Evolutionary conservation across 2,329 filamentous ascomycete species (phyloP).

Genomic region (Neofusicoccum kwambonambiense): DNA sequence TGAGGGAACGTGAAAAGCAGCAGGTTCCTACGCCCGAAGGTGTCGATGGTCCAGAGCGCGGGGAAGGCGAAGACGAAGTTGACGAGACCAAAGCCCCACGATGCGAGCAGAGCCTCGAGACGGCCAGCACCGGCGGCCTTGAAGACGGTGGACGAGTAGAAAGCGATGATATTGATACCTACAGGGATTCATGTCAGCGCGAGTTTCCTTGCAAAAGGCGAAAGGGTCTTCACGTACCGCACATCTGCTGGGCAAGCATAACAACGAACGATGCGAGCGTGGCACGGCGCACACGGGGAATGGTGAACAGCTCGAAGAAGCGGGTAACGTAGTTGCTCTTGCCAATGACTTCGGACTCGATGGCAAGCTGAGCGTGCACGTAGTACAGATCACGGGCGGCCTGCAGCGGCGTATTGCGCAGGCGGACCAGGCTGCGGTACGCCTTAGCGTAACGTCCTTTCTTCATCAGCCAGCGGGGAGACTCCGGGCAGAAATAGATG

Average conservation of each 20-base stretch:
- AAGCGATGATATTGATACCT: constrained; percentile 46
- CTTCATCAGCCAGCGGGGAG: constrained; percentile 42
- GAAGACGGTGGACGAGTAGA: constrained; percentile 54
- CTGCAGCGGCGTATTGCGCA: constrained; percentile 41
- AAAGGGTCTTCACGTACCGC: constrained; percentile 35
- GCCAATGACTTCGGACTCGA: constrained; percentile 35
- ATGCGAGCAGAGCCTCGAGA: constrained; percentile 50
- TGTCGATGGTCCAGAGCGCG: constrained; percentile 59
- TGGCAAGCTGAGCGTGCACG: constrained; percentile 37
- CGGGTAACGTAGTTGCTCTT: constrained; percentile 42
- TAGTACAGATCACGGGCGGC: constrained; percentile 46
- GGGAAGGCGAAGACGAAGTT: constrained; percentile 61
- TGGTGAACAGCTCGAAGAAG: constrained; percentile 61
- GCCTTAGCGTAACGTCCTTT: constrained; percentile 40
- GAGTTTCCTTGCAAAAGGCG: too few species aligned
- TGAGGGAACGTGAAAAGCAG: constrained; percentile 50
- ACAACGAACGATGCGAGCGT: constrained; percentile 74
- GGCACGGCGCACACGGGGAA: constrained; percentile 68
- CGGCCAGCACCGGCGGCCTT: constrained; percentile 45
- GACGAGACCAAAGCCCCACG: constrained; percentile 58
- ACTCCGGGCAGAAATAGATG: constrained; percentile 44
- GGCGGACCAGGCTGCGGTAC: constrained; percentile 38
- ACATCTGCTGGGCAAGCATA: constrained; percentile 70
- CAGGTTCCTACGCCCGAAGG: constrained; percentile 52
- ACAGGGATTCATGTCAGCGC: too few species aligned